Percentiles rank a stretch among this genome's conserved stretches.
phyloP scores from a whole-genome alignment of 129 eudicot genomes.

The Pittosporum tobira region DNA sequence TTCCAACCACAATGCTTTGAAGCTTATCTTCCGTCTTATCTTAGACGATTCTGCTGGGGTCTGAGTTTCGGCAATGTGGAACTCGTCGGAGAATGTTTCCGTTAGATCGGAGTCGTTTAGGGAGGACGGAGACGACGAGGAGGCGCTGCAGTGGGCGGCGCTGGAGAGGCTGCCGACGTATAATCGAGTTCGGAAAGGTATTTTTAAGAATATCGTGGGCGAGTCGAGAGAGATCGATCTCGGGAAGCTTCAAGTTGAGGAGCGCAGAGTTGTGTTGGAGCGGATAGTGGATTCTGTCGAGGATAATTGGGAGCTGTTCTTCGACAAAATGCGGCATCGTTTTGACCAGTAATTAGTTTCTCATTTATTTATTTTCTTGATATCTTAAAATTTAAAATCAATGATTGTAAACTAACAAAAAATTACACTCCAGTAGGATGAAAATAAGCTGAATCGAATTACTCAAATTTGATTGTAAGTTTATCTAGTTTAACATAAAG shows the following conservation, averaged over 20 bases:
- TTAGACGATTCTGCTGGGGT: constrained; percentile 18
- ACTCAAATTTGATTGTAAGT: too few relatives aligned
- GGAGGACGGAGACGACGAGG: constrained; percentile 77
- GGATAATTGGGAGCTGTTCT: constrained; percentile 66
- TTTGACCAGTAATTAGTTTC: constrained; percentile 48
- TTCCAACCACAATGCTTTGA: constrained; percentile 8
- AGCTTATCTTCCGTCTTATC: not conserved
- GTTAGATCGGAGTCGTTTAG: constrained; percentile 73
- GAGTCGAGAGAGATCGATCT: constrained; percentile 67
- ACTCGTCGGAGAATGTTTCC: constrained; percentile 54
- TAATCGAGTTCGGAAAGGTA: constrained; percentile 69
- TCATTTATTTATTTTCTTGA: not conserved
- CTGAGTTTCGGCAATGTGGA: constrained; percentile 50
- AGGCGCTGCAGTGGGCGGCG: constrained; percentile 95
- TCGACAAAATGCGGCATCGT: constrained; percentile 67
- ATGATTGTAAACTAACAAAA: too few relatives aligned
- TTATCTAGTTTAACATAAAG: too few relatives aligned
- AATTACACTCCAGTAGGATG: too few relatives aligned
- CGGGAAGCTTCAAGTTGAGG: constrained; percentile 37
- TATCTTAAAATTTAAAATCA: too few relatives aligned
- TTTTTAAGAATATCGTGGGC: constrained; percentile 62
- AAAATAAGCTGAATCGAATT: too few relatives aligned
- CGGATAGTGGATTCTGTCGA: constrained; percentile 59
- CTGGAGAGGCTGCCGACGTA: constrained; percentile 86
- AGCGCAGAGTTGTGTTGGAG: constrained; percentile 54